Evolutionary conservation across 176 grass and related monocot genomes (phyloP).

Genomic region (Sorghum bicolor): DNA sequence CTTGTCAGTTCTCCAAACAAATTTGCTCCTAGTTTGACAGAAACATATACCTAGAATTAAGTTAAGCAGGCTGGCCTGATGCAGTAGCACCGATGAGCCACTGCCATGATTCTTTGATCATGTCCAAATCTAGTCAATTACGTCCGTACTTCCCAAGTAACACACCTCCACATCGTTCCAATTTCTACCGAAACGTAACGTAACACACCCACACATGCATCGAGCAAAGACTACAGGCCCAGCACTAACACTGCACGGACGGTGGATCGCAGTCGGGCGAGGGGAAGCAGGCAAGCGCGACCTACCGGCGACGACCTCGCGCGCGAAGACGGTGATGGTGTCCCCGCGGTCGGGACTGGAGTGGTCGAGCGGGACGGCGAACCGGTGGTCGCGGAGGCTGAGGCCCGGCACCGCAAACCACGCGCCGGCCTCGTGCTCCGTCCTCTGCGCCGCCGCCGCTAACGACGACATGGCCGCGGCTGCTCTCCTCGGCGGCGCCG

Average conservation of each 20-base stretch:
- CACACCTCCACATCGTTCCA: not conserved
- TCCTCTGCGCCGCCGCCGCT: not conserved
- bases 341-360: not conserved
- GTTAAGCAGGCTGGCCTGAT: not conserved
- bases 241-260: not conserved
- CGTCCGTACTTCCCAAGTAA: not conserved
- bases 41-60: not conserved
- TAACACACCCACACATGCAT: not conserved
- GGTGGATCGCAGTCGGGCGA: not conserved
- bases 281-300: not conserved
- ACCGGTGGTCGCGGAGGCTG: constrained; percentile 84
- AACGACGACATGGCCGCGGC: constrained; percentile 46
- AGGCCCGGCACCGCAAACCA: constrained; percentile 79
- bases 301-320: constrained; percentile 80
- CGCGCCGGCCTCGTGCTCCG: constrained; percentile 44
- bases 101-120: not conserved
- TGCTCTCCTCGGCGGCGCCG: not conserved
- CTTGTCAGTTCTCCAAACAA: not conserved
- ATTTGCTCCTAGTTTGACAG: not conserved
- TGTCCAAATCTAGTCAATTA: not conserved
- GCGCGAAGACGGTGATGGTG: constrained; percentile 76
- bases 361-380: constrained; percentile 83
- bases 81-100: not conserved
- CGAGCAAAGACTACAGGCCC: not conserved
- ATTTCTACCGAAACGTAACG: not conserved